phyloP scores from a whole-genome alignment of 2,329 filamentous ascomycete species.

The Colletotrichum simmondsii region DNA sequence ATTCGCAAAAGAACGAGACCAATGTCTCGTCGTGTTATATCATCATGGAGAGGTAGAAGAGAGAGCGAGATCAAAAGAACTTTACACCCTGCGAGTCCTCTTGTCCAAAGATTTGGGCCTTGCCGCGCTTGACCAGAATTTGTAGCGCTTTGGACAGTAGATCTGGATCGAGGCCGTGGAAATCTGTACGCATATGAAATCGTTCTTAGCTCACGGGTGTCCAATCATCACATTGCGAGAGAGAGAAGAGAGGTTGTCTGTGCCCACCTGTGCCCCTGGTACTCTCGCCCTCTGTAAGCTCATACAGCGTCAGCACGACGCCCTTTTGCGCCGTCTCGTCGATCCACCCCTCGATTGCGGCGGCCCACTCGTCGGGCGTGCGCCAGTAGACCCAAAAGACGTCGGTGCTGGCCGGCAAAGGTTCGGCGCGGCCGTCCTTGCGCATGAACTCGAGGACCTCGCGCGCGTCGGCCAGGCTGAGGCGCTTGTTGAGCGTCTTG shows the following conservation, averaged over 20 bases:
- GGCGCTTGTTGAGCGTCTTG: constrained; percentile 60
- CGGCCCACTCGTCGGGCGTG: constrained; percentile 91
- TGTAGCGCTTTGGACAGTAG: constrained; percentile 82
- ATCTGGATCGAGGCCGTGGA: constrained; percentile 88
- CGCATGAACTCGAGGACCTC: constrained; percentile 71
- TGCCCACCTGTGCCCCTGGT: constrained; percentile 73
- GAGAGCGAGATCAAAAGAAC: constrained; percentile 77
- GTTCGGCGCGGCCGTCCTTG: constrained; percentile 73
- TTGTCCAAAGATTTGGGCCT: constrained; percentile 91
- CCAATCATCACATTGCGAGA: neutral
- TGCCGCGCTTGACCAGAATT: constrained; percentile 87
- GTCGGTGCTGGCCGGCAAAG: constrained; percentile 61
- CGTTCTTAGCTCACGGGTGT: constrained; percentile 36
- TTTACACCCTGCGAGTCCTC: constrained; percentile 94
- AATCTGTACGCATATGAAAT: constrained; percentile 66
- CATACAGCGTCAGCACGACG: constrained; percentile 90
- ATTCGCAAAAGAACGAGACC: neutral
- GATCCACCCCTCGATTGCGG: constrained; percentile 80
- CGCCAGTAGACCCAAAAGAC: constrained; percentile 85
- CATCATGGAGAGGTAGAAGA: neutral
- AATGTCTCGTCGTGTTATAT: neutral
- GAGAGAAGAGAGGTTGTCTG: neutral
- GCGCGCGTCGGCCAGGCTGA: constrained; percentile 62
- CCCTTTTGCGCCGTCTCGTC: constrained; percentile 91
- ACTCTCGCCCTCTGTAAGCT: constrained; percentile 87